Conservation (phyloP, 2,329 filamentous ascomycete genomes). For the Exserohilum rostratum region DNA sequence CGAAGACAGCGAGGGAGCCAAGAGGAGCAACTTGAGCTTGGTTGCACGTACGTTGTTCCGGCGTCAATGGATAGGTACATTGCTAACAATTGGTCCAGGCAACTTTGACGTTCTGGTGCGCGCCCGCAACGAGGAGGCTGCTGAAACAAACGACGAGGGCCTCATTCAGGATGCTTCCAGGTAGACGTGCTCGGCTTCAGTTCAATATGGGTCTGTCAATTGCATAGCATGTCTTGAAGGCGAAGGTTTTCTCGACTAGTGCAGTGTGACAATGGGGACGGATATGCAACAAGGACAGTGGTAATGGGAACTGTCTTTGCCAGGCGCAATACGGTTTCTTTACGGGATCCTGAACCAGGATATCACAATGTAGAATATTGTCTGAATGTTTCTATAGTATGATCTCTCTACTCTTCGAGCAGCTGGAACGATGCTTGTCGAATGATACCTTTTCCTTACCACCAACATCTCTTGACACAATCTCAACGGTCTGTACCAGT, state of each 20-base stretch:
- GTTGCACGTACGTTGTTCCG: conserved; percentile 72
- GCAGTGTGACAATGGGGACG: not conserved
- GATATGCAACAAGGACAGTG: not conserved
- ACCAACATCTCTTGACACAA: too few relatives aligned
- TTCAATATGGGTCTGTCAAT: not conserved
- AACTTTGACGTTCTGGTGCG: conserved; percentile 45
- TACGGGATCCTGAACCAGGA: conserved; percentile 3
- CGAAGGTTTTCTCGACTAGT: not conserved
- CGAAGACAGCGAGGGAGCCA: conserved; percentile 73
- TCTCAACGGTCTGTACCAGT: not conserved
- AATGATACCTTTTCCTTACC: conserved; percentile 15
- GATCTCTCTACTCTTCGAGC: conserved; percentile 41
- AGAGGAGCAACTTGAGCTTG: conserved; percentile 68
- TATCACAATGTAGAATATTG: conserved; percentile 28
- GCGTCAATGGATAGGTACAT: not conserved
- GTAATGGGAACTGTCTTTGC: not conserved
- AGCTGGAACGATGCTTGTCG: conserved; percentile 9
- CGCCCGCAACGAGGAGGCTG: conserved; percentile 27
- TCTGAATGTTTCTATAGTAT: conserved; percentile 29
- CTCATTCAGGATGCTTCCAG: conserved; percentile 38
- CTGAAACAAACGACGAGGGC: conserved; percentile 42
- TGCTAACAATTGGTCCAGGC: conserved; percentile 22
- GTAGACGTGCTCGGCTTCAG: conserved; percentile 11
- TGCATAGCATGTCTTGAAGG: not conserved
- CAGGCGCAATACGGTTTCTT: conserved; percentile 15